Conservation (phyloP, 78 protist genomes). For the Planoprotostelium fungivorum region DNA sequence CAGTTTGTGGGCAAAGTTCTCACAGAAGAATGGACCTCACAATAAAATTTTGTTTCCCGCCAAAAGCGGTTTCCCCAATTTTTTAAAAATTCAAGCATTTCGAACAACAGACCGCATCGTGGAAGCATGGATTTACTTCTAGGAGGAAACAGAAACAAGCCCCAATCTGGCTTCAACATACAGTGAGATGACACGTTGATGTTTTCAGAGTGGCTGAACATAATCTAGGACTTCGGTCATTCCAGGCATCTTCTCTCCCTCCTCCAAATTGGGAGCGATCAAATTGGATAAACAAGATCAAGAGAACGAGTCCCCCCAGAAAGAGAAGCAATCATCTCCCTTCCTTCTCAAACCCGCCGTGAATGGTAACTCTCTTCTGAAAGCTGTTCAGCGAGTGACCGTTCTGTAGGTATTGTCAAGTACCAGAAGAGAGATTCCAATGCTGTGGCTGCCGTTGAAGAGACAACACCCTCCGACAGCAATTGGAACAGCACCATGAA, state of each 20-base stretch:
- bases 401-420: background rate
- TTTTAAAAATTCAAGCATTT: too few species aligned
- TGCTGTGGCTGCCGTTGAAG: background rate
- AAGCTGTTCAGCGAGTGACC: background rate
- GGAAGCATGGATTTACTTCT: too few species aligned
- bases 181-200: too few species aligned
- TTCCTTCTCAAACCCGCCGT: background rate
- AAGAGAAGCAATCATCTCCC: background rate
- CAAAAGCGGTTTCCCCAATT: too few species aligned
- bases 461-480: background rate
- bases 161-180: too few species aligned
- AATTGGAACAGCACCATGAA: background rate
- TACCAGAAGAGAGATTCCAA: background rate
- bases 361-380: background rate
- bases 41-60: too few species aligned
- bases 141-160: too few species aligned
- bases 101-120: too few species aligned
- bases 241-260: background rate
- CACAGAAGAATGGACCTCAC: background rate
- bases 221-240: too few species aligned
- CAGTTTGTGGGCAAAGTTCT: background rate
- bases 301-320: background rate
- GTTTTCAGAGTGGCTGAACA: too few species aligned
- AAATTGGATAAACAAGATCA: background rate
- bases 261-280: background rate